Percentiles rank a stretch among this genome's conserved stretches.
Conservation (phyloP, 1,139 yeast genomes). For the Suhomyces bolitotheri region DNA sequence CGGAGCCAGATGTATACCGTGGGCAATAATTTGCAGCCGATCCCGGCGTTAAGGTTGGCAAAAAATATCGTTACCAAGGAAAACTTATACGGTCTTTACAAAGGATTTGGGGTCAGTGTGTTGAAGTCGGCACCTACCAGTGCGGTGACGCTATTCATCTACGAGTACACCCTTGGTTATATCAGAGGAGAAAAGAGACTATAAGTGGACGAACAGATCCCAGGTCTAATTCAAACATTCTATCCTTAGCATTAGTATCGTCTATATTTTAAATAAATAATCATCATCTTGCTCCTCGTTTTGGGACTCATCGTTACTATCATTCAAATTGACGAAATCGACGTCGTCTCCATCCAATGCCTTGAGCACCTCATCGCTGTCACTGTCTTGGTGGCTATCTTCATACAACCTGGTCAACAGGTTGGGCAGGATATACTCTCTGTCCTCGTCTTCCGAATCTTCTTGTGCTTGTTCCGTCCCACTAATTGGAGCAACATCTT, state of each 20-base stretch:
- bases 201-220: no score
- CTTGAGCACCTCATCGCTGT: constrained; percentile 20
- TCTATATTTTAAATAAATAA: constrained; percentile 32
- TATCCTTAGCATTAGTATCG: no score
- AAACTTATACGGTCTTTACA: constrained; percentile 68
- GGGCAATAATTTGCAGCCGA: constrained; percentile 11
- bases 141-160: constrained; percentile 72
- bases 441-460: constrained; percentile 25
- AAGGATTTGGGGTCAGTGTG: constrained; percentile 68
- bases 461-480: constrained; percentile 8
- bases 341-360: constrained; percentile 25
- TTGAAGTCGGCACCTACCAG: constrained; percentile 82
- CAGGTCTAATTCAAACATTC: no score
- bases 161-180: constrained; percentile 45
- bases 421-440: constrained; percentile 46
- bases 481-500: constrained; percentile 15
- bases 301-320: constrained; percentile 18
- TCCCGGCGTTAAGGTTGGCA: constrained; percentile 25
- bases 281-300: constrained; percentile 25
- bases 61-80: constrained; percentile 49
- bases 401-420: constrained; percentile 39
- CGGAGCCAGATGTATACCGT: constrained; percentile 66
- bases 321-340: constrained; percentile 31
- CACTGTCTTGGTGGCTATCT: constrained; percentile 18
- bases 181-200: not conserved